Base-by-base conservation (phyloP, 306 rosid genomes). In the Quercus engelmannii region DNA sequence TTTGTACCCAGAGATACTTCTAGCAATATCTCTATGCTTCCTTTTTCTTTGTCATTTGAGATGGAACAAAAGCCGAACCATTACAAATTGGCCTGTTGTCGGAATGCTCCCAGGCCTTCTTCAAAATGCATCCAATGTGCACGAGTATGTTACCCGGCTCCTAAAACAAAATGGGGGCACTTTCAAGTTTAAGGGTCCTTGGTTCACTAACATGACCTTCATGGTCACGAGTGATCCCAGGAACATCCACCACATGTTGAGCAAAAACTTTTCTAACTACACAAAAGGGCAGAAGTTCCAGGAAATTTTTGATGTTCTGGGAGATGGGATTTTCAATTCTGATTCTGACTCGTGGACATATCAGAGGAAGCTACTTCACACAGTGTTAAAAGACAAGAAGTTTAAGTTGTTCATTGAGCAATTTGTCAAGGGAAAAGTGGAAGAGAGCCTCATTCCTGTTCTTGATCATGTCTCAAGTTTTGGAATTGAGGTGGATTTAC, bases 51-150 rank as follows among this genome's bases (percentile, higher is more conserved):
- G 20, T 21, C 19, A 26, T 52, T 1, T 74, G 19, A 80, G 58
- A 38, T 21, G 25, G 55, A 49, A 81, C 71, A 77, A 5, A 74
- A 7, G 10, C 35, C 77, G 80, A 0, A 21, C 70, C 71, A 14
- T 81, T 0, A 21, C 15, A 21, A 79, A 89, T 11, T 89, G 76
- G 73, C 90, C 87, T 1, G 2, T 86, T 14, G 7, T 89, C 23
- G 92, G 90, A 8, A 89, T 86, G 90, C 31, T 81, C 5, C 92
- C 87, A 1, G 33, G 20, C 11, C 0, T 80, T 1, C n/a, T 82
- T 11, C 5, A 1, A 15, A 81, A 86, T 14, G 0, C 77, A 43
- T 21, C 20, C 18, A 13, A 64, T 0, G 4, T 15, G n/a, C 87
- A 86, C 10, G 88, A 89, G 10, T 79, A 23, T 15, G 0, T 5